These are phyloP conservation scores for Umbellularia californica DNA, from an alignment of 164 flowering plant species.

Conservation along the genomic window DNA sequence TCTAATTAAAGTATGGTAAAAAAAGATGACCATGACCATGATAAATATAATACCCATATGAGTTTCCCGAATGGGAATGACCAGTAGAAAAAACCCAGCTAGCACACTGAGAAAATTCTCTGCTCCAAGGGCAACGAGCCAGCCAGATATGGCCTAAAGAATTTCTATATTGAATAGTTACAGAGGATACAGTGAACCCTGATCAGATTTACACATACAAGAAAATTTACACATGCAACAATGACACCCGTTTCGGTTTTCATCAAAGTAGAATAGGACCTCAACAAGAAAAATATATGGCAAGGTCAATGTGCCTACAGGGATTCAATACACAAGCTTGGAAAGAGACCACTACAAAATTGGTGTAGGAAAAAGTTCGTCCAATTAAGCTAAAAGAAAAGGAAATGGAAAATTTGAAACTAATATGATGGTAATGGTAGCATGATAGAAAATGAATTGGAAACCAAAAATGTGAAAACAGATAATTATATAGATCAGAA, in stretches of 20 bases:
- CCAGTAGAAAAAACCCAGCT: not conserved
- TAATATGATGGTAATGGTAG: not conserved
- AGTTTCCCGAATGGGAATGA: not conserved
- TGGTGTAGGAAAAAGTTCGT: not conserved
- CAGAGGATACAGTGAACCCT: not conserved
- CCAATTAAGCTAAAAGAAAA: not conserved
- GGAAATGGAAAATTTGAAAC: not conserved
- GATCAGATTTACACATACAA: not conserved
- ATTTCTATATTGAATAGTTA: not conserved
- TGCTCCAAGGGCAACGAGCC: not conserved
- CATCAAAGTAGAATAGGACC: not conserved
- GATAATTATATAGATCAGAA: not conserved
- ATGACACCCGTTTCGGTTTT: not conserved
- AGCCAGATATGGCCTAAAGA: not conserved
- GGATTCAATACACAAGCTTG: not conserved
- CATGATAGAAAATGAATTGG: not conserved
- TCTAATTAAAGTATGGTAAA: too few species aligned
- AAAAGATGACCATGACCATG: not conserved
- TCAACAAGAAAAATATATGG: conserved; percentile 1
- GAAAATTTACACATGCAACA: not conserved
- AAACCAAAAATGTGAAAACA: not conserved
- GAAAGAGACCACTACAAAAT: not conserved
- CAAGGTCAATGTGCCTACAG: not conserved
- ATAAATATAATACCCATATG: not conserved
- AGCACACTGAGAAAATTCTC: too few species aligned